Evolutionary conservation across 768 basidiomycete species (phyloP).

Genomic region (Sutorius australiensis): DNA sequence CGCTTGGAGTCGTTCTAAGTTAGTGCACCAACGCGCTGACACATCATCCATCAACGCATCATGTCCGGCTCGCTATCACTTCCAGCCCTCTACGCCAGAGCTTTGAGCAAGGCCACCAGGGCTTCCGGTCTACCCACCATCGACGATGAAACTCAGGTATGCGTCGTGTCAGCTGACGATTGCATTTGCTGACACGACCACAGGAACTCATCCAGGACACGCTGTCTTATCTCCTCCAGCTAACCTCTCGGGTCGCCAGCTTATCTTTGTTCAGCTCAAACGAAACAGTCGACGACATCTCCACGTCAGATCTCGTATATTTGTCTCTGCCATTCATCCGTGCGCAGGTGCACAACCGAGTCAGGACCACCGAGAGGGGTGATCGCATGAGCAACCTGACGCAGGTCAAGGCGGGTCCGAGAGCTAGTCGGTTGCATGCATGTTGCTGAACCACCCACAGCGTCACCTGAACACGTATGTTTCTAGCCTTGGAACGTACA

Average conservation of each 20-base stretch:
- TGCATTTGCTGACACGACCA: conserved; percentile 6
- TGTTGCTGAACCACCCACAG: conserved; percentile 32
- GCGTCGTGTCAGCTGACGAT: neutral
- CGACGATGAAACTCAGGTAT: conserved; percentile 45
- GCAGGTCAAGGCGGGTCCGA: conserved; percentile 52
- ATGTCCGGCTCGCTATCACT: conserved; percentile 30
- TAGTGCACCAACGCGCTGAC: neutral
- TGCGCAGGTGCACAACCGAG: conserved; percentile 62
- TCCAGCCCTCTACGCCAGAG: conserved; percentile 37
- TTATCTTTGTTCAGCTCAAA: conserved; percentile 81
- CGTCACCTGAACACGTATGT: conserved; percentile 46
- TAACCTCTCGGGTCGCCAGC: conserved; percentile 51
- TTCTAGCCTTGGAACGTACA: conserved; percentile 56
- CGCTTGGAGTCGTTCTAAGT: conserved; percentile 6
- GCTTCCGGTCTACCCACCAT: conserved; percentile 40
- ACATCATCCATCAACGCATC: conserved; percentile 2
- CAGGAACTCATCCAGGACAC: conserved; percentile 60
- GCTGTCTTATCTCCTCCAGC: conserved; percentile 50
- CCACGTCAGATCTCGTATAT: conserved; percentile 72
- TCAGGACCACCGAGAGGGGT: conserved; percentile 50
- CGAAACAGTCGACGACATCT: conserved; percentile 77
- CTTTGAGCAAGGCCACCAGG: conserved; percentile 36
- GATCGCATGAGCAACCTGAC: conserved; percentile 56
- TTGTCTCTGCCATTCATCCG: conserved; percentile 66
- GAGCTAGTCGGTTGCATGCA: conserved; percentile 2